Conservation (phyloP, 306 rosid species). For the Medicago ruthenica region DNA sequence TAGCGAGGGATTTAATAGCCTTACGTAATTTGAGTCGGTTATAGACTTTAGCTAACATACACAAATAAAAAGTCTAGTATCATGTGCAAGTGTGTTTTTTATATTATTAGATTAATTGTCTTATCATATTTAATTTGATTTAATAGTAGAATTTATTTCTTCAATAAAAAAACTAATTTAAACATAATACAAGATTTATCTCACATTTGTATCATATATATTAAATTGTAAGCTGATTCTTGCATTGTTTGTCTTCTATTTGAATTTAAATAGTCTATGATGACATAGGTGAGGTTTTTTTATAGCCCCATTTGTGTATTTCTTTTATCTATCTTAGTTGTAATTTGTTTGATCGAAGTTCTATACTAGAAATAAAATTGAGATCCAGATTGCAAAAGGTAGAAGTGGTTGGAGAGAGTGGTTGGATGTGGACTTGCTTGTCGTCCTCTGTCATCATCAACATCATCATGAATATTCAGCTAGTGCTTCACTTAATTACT, state of each 20-base stretch:
- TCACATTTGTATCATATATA: too few relatives aligned
- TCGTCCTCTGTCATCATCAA: slow-evolving; percentile 31
- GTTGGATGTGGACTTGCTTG: slow-evolving; percentile 48
- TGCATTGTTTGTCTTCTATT: slow-evolving; percentile 29
- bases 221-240: background rate
- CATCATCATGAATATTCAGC: background rate
- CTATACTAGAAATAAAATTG: slow-evolving; percentile 18
- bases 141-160: too few relatives aligned
- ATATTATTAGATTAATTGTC: too few relatives aligned
- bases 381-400: slow-evolving; percentile 26
- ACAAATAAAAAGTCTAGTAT: too few relatives aligned
- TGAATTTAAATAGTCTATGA: slow-evolving; percentile 14
- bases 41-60: too few relatives aligned
- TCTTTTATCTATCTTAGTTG: slow-evolving; percentile 30
- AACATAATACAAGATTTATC: too few relatives aligned
- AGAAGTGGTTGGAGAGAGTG: slow-evolving; percentile 58
- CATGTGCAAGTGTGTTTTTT: too few relatives aligned
- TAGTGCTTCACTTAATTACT: too few relatives aligned
- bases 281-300: slow-evolving; percentile 28
- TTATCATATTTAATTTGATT: too few relatives aligned
- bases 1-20: too few relatives aligned
- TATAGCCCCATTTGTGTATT: background rate
- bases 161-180: too few relatives aligned
- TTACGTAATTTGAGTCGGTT: too few relatives aligned
- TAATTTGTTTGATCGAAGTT: slow-evolving; percentile 30